phyloP scores from a whole-genome alignment of 2,329 filamentous ascomycete genomes.

The Cytospora leucostoma region DNA sequence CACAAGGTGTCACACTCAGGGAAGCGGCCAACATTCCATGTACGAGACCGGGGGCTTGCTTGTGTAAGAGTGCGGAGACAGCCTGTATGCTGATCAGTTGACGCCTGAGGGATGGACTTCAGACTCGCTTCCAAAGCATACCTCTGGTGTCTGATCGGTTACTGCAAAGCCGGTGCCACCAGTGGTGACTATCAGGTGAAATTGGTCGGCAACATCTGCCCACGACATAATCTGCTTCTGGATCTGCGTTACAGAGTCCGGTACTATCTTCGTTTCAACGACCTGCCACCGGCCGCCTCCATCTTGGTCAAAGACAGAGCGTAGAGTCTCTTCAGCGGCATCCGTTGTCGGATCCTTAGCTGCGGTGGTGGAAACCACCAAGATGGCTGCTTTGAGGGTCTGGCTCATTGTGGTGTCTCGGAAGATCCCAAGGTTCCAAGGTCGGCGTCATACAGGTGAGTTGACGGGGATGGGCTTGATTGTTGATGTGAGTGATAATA shows the following conservation, averaged over 20 bases:
- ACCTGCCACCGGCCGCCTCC: conserved; percentile 73
- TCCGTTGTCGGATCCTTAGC: conserved; percentile 78
- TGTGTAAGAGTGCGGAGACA: conserved; percentile 75
- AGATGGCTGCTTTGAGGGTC: conserved; percentile 70
- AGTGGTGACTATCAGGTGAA: conserved; percentile 83
- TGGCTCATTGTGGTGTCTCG: conserved; percentile 21
- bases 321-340: conserved; percentile 66
- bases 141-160: conserved; percentile 86
- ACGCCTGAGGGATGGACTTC: too few species aligned
- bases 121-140: conserved; percentile 38
- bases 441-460: not conserved
- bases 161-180: conserved; percentile 92
- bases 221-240: conserved; percentile 71
- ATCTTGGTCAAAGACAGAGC: conserved; percentile 67
- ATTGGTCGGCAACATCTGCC: conserved; percentile 62
- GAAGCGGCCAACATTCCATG: conserved; percentile 92
- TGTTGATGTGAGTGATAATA: not conserved
- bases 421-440: not conserved
- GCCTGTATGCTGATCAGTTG: conserved; percentile 54
- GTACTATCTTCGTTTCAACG: conserved; percentile 70
- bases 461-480: not conserved
- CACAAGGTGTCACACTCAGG: conserved; percentile 84
- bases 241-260: conserved; percentile 74
- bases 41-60: conserved; percentile 85
- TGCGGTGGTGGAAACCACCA: conserved; percentile 91